Conservation (phyloP, 2,329 filamentous ascomycete genomes). For the Parasarocladium wereldwijsianum region DNA sequence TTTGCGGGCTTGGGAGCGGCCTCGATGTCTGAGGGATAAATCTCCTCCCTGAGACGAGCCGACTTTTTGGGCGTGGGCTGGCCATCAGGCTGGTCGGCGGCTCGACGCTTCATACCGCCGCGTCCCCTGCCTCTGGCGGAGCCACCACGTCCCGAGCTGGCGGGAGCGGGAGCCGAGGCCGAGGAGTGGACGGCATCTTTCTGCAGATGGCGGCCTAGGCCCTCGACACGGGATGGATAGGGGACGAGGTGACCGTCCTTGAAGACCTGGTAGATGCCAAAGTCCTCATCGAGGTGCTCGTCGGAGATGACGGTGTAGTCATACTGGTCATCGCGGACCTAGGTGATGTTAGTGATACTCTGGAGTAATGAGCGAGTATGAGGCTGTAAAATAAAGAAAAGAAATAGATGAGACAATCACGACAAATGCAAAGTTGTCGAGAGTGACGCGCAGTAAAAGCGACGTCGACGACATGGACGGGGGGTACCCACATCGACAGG, state of each 20-base stretch:
- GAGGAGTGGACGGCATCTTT: conserved; percentile 18
- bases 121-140: conserved; percentile 18
- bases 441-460: too few species aligned
- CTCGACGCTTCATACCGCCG: conserved; percentile 31
- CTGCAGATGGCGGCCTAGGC: conserved; percentile 23
- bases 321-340: conserved; percentile 29
- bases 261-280: conserved; percentile 26
- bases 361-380: too few species aligned
- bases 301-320: conserved; percentile 29
- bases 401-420: neutral
- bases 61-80: conserved; percentile 34
- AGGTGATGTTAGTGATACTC: neutral
- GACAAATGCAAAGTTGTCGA: neutral
- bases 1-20: conserved; percentile 20
- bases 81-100: conserved; percentile 32
- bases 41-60: conserved; percentile 19
- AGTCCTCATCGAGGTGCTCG: conserved; percentile 25
- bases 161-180: conserved; percentile 16
- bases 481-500: conserved; percentile 33
- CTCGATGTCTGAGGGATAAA: conserved; percentile 11
- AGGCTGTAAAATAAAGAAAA: neutral
- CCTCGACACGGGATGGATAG: conserved; percentile 26
- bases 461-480: too few species aligned
- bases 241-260: conserved; percentile 27
- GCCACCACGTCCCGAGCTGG: conserved; percentile 8